Base-by-base conservation (phyloP, 176 grass and related monocot genomes). In the Rhynchospora tenuis region DNA sequence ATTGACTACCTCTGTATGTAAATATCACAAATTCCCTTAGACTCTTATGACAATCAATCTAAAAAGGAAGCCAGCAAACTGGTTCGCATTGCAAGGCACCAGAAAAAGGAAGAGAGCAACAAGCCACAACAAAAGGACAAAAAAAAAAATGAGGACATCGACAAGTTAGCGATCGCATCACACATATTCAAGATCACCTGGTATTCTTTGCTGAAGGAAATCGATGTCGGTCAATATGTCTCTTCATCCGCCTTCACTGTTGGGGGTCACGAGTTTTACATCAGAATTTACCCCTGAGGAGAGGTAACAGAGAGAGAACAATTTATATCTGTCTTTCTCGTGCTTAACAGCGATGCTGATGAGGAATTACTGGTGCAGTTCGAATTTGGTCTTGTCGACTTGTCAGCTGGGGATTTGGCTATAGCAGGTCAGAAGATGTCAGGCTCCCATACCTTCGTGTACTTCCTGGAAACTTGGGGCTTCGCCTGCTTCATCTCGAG, bases 161-260 rank as follows among this genome's bases (percentile, higher is more conserved):
- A 78, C 0, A n/a, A 66, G 6, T 8, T 29, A 4, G 59, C 14
- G 26, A n/a, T 20, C 0, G 48, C 81, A 73, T 85, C 75, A 3
- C 83, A 81, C 26, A 12, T 74, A 24, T 51, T 88, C 82, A 72
- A 38, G 12, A 64, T 89, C 75, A 15, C 78, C 8, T 63, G 75
- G 4, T 85, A 85, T 52, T 73, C 83, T 4, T 8, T 3, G 22
- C 50, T 43, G 44, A 60, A 62, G 31, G 31, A 33, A 33, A 33
- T 33, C 31, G 31, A 33, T 33, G 31, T 33, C 31, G 31, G 31
- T 33, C 52, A 15, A 0, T 86, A 65, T 7, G 22, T 0, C 63
- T 66, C 67, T 72, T 72, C 67, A 72, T 72, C 67, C 29, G 64
- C 15, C 16, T 83, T 87, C 85, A 47, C 6, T 27, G 65, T 43